Conservation (phyloP, 139 green algal species). For the Auxenochlorella pyrenoidosa region DNA sequence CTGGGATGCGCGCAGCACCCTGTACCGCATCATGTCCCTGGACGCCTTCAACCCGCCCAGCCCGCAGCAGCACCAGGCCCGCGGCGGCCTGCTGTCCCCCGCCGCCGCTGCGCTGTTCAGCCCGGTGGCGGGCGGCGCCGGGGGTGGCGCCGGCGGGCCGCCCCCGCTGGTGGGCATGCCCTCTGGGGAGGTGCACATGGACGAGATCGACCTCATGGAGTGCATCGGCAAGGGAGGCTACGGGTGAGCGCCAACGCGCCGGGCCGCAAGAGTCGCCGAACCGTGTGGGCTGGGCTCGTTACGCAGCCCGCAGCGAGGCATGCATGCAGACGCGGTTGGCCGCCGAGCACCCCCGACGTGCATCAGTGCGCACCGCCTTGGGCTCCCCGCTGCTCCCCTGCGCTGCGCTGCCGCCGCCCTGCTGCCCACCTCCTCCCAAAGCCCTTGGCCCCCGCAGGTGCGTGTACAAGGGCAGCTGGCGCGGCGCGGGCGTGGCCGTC, state of each 20-base stretch:
- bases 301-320: too few species aligned
- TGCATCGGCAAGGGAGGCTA: conserved; percentile 55
- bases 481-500: conserved; percentile 52
- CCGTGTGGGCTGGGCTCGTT: too few species aligned
- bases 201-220: conserved; percentile 59
- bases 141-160: not conserved
- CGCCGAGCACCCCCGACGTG: too few species aligned
- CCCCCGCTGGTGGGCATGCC: not conserved
- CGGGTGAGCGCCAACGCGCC: conserved; percentile 24
- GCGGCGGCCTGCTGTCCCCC: conserved; percentile 13
- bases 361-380: not conserved
- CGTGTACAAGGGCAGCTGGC: conserved; percentile 56
- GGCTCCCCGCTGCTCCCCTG: not conserved
- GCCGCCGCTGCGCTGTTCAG: conserved; percentile 23
- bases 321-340: too few species aligned
- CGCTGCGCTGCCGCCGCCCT: not conserved
- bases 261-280: not conserved
- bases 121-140: not conserved
- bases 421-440: not conserved
- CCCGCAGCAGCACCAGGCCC: conserved; percentile 11
- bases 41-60: not conserved
- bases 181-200: conserved; percentile 50
- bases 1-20: conserved; percentile 5
- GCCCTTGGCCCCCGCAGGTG: conserved; percentile 4
- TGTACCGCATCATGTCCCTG: conserved; percentile 35